Evolutionary conservation across 306 rosid genomes (phyloP), one percentile per base, ranked within the genome.

Genomic region (Rubus parviflorus): DNA sequence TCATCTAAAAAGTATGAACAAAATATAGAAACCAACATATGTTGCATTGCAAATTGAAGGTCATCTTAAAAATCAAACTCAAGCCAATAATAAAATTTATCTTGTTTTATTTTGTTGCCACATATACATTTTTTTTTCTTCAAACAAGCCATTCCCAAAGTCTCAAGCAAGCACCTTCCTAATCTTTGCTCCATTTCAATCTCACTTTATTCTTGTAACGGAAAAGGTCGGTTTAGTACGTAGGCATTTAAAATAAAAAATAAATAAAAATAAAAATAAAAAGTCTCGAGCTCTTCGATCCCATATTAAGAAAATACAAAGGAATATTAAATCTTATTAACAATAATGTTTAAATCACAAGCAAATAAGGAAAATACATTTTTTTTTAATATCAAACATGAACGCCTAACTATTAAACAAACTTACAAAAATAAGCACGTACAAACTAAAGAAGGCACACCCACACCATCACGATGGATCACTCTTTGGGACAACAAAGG

Each of bases 391-490:
- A 22, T 4, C 4, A 19, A 61, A 61, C 41, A 30, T 61, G 15
- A 37, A 63, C 12, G 7, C 65, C 45, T 63, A 63, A 8, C 15
- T 20, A 73, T 6, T 35, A 62, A 22, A 56, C 81, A 77, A 77
- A 69, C 75, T 30, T 57, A 22, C 3, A 68, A 3, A 54, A 3
- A 54, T 13, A 40, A 13, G 9, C 7, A 30, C 35, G 35, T 30
- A 22, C 41, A 23, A 46, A 35, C 35, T 12, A 10, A 62, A 62
- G 30, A 30, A 23, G 38, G 46, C 49, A 25, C 60, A 75, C 53
- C 52, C 82, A 78, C 75, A 80, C 78, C 52, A 73, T 57, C 80
- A 79, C 49, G 7, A 79, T 40, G 41, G 4, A 46, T 19, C 40
- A 41, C 0, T 4, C 61, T 23, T 20, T 42, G 20, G 16, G 20